phyloP scores from a whole-genome alignment of 768 basidiomycete species.

The Pholiota conissans region DNA sequence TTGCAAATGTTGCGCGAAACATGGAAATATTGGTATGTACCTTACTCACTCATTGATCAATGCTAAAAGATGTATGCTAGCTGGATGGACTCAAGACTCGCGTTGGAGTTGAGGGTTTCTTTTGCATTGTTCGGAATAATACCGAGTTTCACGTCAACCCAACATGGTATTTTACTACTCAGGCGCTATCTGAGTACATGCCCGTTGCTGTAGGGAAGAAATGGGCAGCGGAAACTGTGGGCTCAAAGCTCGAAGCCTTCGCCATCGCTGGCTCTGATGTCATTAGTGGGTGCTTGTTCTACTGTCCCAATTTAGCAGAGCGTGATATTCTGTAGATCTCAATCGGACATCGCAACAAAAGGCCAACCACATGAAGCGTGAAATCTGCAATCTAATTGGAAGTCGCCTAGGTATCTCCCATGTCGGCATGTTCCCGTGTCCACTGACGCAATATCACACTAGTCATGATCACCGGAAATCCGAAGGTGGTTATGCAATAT shows the following conservation, averaged over 20 bases:
- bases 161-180: constrained; percentile 20
- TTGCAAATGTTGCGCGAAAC: constrained; percentile 9
- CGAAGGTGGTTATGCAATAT: constrained; percentile 18
- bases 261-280: constrained; percentile 10
- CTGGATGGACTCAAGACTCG: constrained; percentile 9
- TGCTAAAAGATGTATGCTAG: too few species aligned
- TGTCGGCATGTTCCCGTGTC: too few species aligned
- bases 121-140: constrained; percentile 22
- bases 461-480: constrained; percentile 4
- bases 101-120: constrained; percentile 23
- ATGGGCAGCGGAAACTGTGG: constrained; percentile 1
- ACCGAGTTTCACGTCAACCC: constrained; percentile 16
- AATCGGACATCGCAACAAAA: constrained; percentile 10
- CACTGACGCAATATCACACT: too few species aligned
- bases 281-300: not conserved
- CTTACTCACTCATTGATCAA: too few species aligned
- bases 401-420: not conserved
- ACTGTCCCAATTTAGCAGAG: not conserved
- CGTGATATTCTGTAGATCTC: too few species aligned
- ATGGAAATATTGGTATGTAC: constrained; percentile 9
- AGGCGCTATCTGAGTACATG: constrained; percentile 17
- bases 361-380: not conserved
- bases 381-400: not conserved
- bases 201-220: constrained; percentile 11
- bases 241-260: constrained; percentile 10